phyloP scores from a whole-genome alignment of 1,284 basidiomycete genomes.

The Marasmius oreades region DNA sequence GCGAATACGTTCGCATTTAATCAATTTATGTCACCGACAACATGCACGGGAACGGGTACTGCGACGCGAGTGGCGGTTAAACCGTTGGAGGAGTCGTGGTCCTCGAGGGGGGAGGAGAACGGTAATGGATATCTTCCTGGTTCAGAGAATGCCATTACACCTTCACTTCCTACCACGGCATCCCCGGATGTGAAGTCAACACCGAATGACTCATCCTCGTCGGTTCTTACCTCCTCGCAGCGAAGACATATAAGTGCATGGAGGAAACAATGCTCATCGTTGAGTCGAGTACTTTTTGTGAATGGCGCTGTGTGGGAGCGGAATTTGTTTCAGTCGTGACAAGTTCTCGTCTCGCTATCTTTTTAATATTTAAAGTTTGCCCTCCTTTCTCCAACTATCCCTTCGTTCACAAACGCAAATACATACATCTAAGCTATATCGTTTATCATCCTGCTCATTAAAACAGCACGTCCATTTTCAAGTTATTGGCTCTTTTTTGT shows the following conservation, averaged over 20 bases:
- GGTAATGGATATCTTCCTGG: neutral
- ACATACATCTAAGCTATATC: too few relatives aligned
- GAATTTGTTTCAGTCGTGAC: neutral
- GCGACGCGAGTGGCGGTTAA: neutral
- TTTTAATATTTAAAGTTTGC: too few relatives aligned
- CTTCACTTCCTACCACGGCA: neutral
- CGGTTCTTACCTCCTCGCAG: neutral
- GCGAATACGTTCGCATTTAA: neutral
- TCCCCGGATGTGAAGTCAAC: neutral
- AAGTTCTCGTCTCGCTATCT: too few relatives aligned
- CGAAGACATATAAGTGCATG: neutral
- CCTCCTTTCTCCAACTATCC: too few relatives aligned
- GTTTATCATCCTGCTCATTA: too few relatives aligned
- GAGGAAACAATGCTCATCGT: neutral
- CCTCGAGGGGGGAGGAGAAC: neutral
- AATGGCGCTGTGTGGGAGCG: neutral
- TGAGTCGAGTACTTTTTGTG: neutral
- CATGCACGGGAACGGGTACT: neutral
- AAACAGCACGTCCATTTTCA: too few relatives aligned
- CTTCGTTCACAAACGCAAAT: too few relatives aligned
- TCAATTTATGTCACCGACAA: neutral
- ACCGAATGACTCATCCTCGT: neutral
- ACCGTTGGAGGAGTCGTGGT: neutral
- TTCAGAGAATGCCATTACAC: neutral
- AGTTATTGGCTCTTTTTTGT: too few relatives aligned